phyloP scores from a whole-genome alignment of 192 early-diverging fungal genomes.

The Polychytrium aggregatum region DNA sequence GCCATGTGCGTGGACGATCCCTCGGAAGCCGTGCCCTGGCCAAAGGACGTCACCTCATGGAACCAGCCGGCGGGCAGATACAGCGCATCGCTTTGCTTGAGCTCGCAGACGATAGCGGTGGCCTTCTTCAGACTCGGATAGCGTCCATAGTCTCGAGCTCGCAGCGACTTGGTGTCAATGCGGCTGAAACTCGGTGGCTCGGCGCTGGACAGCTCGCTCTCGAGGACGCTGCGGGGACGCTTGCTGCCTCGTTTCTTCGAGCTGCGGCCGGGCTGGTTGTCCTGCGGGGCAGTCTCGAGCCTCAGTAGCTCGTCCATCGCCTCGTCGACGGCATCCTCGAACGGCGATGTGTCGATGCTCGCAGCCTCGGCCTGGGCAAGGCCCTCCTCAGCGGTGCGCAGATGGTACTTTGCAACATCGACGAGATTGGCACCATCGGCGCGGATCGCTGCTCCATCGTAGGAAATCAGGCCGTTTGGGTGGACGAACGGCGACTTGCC shows the following conservation, averaged over 20 bases:
- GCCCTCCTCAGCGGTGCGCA: slow-evolving; percentile 7
- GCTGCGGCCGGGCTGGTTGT: too few relatives aligned
- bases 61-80: slow-evolving; percentile 30
- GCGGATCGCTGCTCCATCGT: slow-evolving; percentile 9
- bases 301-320: slow-evolving; percentile 8
- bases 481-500: slow-evolving; percentile 11
- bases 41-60: slow-evolving; percentile 20
- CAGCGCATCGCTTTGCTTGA: slow-evolving; percentile 9
- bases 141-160: not conserved
- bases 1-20: slow-evolving; percentile 17
- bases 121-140: slow-evolving; percentile 7
- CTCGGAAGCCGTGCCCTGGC: not conserved
- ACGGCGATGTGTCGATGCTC: too few relatives aligned
- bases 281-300: too few relatives aligned
- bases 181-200: slow-evolving; percentile 22
- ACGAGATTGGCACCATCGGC: slow-evolving; percentile 20
- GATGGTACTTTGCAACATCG: slow-evolving; percentile 23
- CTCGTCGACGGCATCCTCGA: slow-evolving; percentile 13
- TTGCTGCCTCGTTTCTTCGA: too few relatives aligned
- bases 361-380: not conserved
- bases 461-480: slow-evolving; percentile 26
- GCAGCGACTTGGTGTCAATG: slow-evolving; percentile 8
- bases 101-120: slow-evolving; percentile 4
- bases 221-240: too few relatives aligned
- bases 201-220: too few relatives aligned